These are phyloP conservation scores for Zymoseptoria crescenta DNA, from an alignment of 2,329 filamentous ascomycete species.

Conservation along the genomic window DNA sequence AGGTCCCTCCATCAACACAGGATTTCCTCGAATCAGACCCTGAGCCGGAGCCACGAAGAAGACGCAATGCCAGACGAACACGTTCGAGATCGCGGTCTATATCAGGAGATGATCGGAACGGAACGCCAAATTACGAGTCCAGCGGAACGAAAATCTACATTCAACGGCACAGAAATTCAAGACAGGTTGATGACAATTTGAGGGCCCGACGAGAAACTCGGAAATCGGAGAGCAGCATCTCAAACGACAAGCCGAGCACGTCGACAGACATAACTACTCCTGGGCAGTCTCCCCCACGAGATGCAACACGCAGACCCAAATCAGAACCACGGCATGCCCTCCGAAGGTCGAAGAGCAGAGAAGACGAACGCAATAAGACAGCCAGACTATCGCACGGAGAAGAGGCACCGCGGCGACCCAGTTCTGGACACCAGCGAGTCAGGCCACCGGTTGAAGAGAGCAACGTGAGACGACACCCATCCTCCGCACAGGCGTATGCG, in stretches of 20 bases:
- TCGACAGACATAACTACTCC: conserved; percentile 27
- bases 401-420: conserved; percentile 4
- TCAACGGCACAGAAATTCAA: conserved; percentile 22
- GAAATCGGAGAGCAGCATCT: conserved; percentile 19
- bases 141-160: conserved; percentile 29
- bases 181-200: conserved; percentile 10
- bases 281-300: conserved; percentile 14
- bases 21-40: conserved; percentile 23
- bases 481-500: conserved; percentile 16
- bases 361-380: conserved; percentile 5
- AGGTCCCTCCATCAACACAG: conserved; percentile 26
- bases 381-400: conserved; percentile 6
- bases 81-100: conserved; percentile 19
- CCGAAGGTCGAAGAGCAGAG: conserved; percentile 8
- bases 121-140: conserved; percentile 23
- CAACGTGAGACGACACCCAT: conserved; percentile 7
- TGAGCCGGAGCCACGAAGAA: conserved; percentile 16
- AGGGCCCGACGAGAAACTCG: conserved; percentile 21
- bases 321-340: conserved; percentile 14
- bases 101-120: conserved; percentile 16
- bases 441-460: conserved; percentile 10
- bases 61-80: conserved; percentile 17
- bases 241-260: conserved; percentile 21
- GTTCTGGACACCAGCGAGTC: conserved; percentile 6
- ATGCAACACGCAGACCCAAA: conserved; percentile 2